Conservation (phyloP, 257 asterid genomes). For the Nicotiana sylvestris region DNA sequence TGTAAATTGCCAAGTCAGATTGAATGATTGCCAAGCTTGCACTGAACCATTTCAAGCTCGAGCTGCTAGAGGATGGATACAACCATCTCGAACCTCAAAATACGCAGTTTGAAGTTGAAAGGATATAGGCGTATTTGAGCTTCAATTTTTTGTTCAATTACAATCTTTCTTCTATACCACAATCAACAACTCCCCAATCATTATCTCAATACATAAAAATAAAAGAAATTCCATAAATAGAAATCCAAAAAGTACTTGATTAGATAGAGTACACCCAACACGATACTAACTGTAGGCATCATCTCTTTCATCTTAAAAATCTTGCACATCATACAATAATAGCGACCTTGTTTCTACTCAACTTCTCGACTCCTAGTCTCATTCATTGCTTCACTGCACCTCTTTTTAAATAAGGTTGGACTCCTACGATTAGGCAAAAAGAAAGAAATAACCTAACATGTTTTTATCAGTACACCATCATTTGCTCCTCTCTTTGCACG, state of each 20-base stretch:
- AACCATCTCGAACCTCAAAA: constrained; percentile 1
- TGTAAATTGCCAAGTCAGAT: not conserved
- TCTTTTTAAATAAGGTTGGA: not conserved
- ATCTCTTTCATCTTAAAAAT: not conserved
- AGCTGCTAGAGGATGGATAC: not conserved
- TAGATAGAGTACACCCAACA: not conserved
- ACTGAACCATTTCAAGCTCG: constrained; percentile 2
- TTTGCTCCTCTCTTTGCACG: not conserved
- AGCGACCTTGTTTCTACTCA: not conserved
- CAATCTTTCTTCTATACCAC: not conserved
- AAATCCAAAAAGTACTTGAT: not conserved
- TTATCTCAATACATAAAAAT: not conserved
- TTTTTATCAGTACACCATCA: not conserved
- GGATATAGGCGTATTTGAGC: not conserved
- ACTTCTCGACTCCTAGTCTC: not conserved
- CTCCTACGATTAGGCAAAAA: not conserved
- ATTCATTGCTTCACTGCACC: not conserved
- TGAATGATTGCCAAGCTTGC: not conserved
- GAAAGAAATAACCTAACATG: not conserved
- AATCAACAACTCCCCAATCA: not conserved
- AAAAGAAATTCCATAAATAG: not conserved
- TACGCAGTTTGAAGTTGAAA: not conserved
- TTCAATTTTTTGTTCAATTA: not conserved
- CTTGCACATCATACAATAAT: not conserved
- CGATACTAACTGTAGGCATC: not conserved